Conservation (phyloP, 768 basidiomycete species). For the Amanita rimosa region DNA sequence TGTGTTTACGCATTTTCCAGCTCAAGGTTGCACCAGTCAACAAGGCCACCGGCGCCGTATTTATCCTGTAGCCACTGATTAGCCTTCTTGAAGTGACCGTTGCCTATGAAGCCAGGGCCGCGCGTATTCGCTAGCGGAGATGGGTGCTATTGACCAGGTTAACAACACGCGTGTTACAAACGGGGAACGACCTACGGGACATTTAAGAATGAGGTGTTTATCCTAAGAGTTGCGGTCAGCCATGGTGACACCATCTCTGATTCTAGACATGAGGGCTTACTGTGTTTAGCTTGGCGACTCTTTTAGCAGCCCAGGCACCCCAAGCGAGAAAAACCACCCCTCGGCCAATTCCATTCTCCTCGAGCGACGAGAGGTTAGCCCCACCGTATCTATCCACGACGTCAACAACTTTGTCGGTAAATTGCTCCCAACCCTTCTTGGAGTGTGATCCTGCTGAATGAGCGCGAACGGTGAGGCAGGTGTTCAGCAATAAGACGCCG, state of each 20-base stretch:
- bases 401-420: constrained; percentile 73
- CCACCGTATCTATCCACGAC: constrained; percentile 70
- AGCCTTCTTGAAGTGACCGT: constrained; percentile 78
- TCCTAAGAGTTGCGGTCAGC: constrained; percentile 25
- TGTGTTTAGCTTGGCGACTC: constrained; percentile 66
- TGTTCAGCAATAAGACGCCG: constrained; percentile 87
- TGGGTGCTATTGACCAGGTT: constrained; percentile 49
- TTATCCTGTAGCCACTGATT: constrained; percentile 78
- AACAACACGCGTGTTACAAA: constrained; percentile 1
- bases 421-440: constrained; percentile 83
- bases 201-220: constrained; percentile 72
- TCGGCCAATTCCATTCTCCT: constrained; percentile 42
- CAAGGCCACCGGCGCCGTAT: constrained; percentile 60
- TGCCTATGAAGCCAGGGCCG: constrained; percentile 65
- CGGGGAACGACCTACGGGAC: constrained; percentile 43
- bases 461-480: constrained; percentile 81
- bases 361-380: constrained; percentile 40
- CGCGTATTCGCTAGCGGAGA: constrained; percentile 67
- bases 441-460: constrained; percentile 71
- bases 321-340: constrained; percentile 79
- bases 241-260: not conserved
- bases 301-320: constrained; percentile 81
- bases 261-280: constrained; percentile 24
- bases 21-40: constrained; percentile 56
- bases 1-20: not conserved